Percentiles rank a stretch among this genome's conserved stretches.
These are phyloP conservation scores for Syzygium aromaticum DNA, from an alignment of 345 rosid genomes.

Conservation along the genomic window DNA sequence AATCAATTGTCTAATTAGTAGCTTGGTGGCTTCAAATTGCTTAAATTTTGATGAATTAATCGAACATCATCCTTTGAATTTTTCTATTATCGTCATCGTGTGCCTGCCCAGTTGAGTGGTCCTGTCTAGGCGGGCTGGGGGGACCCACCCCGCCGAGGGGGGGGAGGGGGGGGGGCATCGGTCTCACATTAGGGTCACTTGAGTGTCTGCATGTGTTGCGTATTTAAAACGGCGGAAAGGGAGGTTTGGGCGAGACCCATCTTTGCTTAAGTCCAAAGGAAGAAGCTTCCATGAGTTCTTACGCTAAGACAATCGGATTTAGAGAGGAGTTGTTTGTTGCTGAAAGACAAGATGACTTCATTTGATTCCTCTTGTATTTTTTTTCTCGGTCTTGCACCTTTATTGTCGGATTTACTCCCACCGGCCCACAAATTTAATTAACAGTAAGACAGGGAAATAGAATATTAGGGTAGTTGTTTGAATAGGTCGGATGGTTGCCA, in stretches of 20 bases:
- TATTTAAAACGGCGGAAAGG: too few relatives aligned
- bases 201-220: too few relatives aligned
- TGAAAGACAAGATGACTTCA: not conserved
- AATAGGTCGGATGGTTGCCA: not conserved
- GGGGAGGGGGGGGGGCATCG: too few relatives aligned
- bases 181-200: too few relatives aligned
- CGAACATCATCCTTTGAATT: rapidly evolving
- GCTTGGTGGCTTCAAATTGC: not conserved
- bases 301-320: not conserved
- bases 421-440: rapidly evolving
- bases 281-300: not conserved
- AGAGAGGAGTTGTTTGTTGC: not conserved
- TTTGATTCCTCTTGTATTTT: not conserved
- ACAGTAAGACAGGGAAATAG: not conserved
- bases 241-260: not conserved
- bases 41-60: not conserved
- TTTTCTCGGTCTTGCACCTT: not conserved
- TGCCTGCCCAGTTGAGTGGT: not conserved
- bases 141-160: not conserved
- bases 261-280: not conserved
- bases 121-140: not conserved
- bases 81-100: rapidly evolving
- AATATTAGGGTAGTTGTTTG: not conserved
- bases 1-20: not conserved
- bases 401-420: not conserved